Percentiles rank a stretch among this genome's conserved stretches.
These are phyloP conservation scores for Globisporangium spiculum DNA, from an alignment of 352 stramenopile species.

Conservation along the genomic window DNA sequence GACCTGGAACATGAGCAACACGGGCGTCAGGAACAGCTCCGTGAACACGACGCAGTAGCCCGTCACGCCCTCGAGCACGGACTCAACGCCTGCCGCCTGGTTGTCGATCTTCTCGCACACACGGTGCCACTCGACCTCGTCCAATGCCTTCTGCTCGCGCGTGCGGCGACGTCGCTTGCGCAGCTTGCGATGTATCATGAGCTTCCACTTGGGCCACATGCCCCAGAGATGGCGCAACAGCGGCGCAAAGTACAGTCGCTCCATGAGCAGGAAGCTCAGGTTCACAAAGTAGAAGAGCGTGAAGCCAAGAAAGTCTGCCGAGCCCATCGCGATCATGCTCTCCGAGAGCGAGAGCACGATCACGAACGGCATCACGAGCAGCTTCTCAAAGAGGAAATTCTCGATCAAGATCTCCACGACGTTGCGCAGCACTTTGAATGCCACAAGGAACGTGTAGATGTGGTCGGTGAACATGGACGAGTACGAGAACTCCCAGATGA, in stretches of 20 bases:
- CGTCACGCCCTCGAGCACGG: slow-evolving; percentile 87
- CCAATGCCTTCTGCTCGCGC: slow-evolving; percentile 89
- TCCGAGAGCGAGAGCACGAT: slow-evolving; percentile 90
- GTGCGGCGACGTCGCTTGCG: slow-evolving; percentile 73
- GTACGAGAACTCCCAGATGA: slow-evolving; percentile 97
- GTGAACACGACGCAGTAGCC: slow-evolving; percentile 91
- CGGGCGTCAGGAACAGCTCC: slow-evolving; percentile 83
- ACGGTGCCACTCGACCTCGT: slow-evolving; percentile 90
- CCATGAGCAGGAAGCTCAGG: slow-evolving; percentile 89
- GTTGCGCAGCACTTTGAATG: slow-evolving; percentile 89
- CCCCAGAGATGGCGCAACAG: slow-evolving; percentile 70
- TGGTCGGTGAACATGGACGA: slow-evolving; percentile 89
- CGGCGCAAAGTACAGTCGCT: slow-evolving; percentile 94
- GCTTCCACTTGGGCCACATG: slow-evolving; percentile 91
- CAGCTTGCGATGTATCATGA: slow-evolving; percentile 81
- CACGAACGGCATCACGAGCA: slow-evolving; percentile 89
- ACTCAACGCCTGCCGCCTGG: slow-evolving; percentile 91
- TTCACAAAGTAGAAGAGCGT: slow-evolving; percentile 94
- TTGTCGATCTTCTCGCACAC: slow-evolving; percentile 95
- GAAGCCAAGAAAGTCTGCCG: slow-evolving; percentile 95
- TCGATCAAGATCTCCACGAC: slow-evolving; percentile 84
- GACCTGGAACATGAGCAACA: slow-evolving; percentile 88
- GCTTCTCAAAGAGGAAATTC: slow-evolving; percentile 86
- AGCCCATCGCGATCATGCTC: slow-evolving; percentile 94
- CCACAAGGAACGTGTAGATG: slow-evolving; percentile 89